phyloP scores from a whole-genome alignment of 2,329 filamentous ascomycete genomes.

The Penicillium aurantiogriseum region DNA sequence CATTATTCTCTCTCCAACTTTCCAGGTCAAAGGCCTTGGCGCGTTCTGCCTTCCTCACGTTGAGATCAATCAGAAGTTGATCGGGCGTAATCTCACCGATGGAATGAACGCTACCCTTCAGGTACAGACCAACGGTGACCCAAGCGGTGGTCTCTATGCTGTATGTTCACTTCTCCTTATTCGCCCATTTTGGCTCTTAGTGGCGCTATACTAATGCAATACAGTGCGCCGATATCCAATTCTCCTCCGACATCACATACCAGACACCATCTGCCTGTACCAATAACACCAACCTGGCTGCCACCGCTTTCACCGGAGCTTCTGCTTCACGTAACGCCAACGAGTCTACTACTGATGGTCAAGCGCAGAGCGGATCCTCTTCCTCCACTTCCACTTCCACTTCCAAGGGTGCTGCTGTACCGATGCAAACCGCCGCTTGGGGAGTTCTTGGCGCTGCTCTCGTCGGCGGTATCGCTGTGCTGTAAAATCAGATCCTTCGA shows the following conservation, averaged over 20 bases:
- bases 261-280: conserved; percentile 52
- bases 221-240: conserved; percentile 71
- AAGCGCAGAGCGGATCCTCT: conserved; percentile 27
- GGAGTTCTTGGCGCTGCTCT: conserved; percentile 37
- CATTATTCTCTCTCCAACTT: conserved; percentile 62
- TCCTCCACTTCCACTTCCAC: conserved; percentile 14
- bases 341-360: conserved; percentile 37
- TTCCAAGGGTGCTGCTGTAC: conserved; percentile 30
- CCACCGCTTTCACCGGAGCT: conserved; percentile 42
- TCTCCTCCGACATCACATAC: conserved; percentile 54
- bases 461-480: conserved; percentile 32
- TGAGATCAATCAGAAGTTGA: conserved; percentile 29
- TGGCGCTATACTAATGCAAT: neutral
- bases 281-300: conserved; percentile 57
- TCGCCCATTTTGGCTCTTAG: neutral
- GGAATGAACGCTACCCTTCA: conserved; percentile 67
- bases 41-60: conserved; percentile 65
- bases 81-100: conserved; percentile 52
- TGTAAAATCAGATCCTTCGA: conserved; percentile 19
- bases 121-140: conserved; percentile 63
- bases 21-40: conserved; percentile 61
- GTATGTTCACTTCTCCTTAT: conserved; percentile 38
- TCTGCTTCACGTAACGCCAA: conserved; percentile 46
- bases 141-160: conserved; percentile 65
- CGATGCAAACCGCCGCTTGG: conserved; percentile 39